Base-by-base conservation (phyloP, 83 land plant genomes). In the Picea abies region DNA sequence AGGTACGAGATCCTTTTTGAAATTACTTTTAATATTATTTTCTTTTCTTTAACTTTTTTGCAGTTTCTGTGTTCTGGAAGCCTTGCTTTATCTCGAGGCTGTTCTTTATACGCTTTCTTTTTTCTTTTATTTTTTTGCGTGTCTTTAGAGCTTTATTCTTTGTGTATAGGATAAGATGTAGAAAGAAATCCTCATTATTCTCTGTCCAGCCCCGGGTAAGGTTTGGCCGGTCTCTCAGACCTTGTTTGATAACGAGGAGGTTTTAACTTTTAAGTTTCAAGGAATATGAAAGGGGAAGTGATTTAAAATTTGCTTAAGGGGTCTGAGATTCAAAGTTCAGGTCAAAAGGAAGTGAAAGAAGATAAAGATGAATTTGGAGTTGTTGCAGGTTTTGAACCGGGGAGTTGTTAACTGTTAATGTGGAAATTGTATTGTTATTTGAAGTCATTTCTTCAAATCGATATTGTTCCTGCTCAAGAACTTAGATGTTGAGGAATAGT, bases 11-110 rank as follows among this genome's bases (percentile, higher is more conserved):
- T 71, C 60, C 4, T 2, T 58, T 58, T 58, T 14, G 60, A 58
- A 12, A 58, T 58, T 58, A 58, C 49, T 75, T 75, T 5, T 60
- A 23, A 16, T 75, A n/a, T 49, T 11, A 25, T 1, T 35, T 39
- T 71, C 7, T 35, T 19, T 35, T 19, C 35, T 70, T 72, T 35
- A 35, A 44, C 15, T 26, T 75, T 75, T 75, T 19, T 25, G 49
- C 23, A 20, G 78, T 56, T 41, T 47, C 60, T 22, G 58, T 47
- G 49, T 44, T 71, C 76, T 71, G 23, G 23, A 39, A 44, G 14
- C 10, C 44, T 71, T 71, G 49, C 76, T 71, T 71, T 19, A 37
- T 71, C 4, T 71, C 49, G 44, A 71, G 76, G 39, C n/a, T 71
- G 23, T n/a, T 39, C n/a, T 7, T 39, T 71, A 39, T 39, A 11